Conservation (phyloP, 805 yeast genomes). For the Pichia membranifaciens region DNA sequence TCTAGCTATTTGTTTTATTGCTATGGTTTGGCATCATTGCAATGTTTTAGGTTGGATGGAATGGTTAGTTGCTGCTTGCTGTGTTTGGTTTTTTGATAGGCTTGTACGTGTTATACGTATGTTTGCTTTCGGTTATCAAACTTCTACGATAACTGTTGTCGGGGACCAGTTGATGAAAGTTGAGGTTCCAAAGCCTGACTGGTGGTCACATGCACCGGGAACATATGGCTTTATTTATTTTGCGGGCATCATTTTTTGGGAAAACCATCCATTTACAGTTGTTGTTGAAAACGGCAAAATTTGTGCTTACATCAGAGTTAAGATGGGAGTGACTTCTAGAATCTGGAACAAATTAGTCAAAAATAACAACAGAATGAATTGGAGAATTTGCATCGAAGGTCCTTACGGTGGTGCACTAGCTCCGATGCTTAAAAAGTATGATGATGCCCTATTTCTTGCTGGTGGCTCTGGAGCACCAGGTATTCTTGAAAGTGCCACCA, state of each 20-base stretch:
- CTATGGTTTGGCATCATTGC: slow-evolving; percentile 56
- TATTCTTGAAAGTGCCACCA: slow-evolving; percentile 34
- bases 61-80: slow-evolving; percentile 34
- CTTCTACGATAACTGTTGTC: slow-evolving; percentile 13
- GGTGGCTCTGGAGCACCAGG: slow-evolving; percentile 74
- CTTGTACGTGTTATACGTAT: slow-evolving; percentile 35
- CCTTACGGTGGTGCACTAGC: slow-evolving; percentile 52
- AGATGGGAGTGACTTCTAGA: slow-evolving; percentile 47
- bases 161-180: slow-evolving; percentile 10
- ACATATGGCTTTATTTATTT: slow-evolving; percentile 55
- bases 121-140: slow-evolving; percentile 19
- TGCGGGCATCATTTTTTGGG: slow-evolving; percentile 50
- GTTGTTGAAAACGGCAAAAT: slow-evolving; percentile 35
- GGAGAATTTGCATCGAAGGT: slow-evolving; percentile 48
- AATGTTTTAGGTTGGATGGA: slow-evolving; percentile 29
- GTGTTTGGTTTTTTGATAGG: slow-evolving; percentile 51
- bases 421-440: slow-evolving; percentile 42
- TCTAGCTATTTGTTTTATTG: slow-evolving; percentile 47
- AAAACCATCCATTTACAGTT: slow-evolving; percentile 67
- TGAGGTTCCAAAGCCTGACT: slow-evolving; percentile 38
- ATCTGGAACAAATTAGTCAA: slow-evolving; percentile 29
- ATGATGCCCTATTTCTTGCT: slow-evolving; percentile 49
- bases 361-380: slow-evolving; percentile 8
- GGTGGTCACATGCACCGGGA: slow-evolving; percentile 49
- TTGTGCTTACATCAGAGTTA: slow-evolving; percentile 39